Base-by-base conservation (phyloP, 441 rosid genomes). In the Euphorbia schlechtendalii region DNA sequence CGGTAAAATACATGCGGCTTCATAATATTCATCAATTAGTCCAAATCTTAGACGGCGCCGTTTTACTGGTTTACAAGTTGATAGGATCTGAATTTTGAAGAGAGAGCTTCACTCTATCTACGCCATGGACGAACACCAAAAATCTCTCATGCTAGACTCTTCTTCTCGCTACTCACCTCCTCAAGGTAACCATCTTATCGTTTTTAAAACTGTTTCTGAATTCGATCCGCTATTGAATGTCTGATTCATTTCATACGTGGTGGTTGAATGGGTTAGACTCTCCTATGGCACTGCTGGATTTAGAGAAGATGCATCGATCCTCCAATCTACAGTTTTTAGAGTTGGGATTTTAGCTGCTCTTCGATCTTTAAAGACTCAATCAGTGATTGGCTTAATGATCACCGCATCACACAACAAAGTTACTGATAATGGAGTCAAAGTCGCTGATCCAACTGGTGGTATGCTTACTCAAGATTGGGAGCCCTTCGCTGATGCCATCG, bases 381-480 rank as follows among this genome's bases (percentile, higher is more conserved):
- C 91, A 1, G 77, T 79, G 70, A 71, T 84, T 62, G 98, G 98
- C 3, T 78, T 93, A 70, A 82, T 93, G 97, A 86, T 93, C 84
- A 90, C 98, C 1, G 98, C 96, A 21, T 93, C 97, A 5, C 98
- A 90, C 77, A 93, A 93, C 69, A 59, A 80, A 77, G 79, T 78
- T 63, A 77, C 77, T 20, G 97, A 93, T 67, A 90, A 93, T 69
- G 98, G 98, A 52, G 77, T 90, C 74, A 93, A 93, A 75, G 76
- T 93, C 68, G 73, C 90, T 20, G 98, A 88, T 64, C 95, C 98
- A 22, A 77, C 77, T 28, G 98, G 98, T 0, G 88, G 83, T 3
- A 84, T 93, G 97, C 91, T 93, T 69, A 80, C 91, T 66, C 98
- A 86, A 69, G 84, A 82, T 10, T 93, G 98, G 98, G 97, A 93